Base-by-base conservation (phyloP, 2,329 filamentous ascomycete genomes). In the Falciphora oryzae region DNA sequence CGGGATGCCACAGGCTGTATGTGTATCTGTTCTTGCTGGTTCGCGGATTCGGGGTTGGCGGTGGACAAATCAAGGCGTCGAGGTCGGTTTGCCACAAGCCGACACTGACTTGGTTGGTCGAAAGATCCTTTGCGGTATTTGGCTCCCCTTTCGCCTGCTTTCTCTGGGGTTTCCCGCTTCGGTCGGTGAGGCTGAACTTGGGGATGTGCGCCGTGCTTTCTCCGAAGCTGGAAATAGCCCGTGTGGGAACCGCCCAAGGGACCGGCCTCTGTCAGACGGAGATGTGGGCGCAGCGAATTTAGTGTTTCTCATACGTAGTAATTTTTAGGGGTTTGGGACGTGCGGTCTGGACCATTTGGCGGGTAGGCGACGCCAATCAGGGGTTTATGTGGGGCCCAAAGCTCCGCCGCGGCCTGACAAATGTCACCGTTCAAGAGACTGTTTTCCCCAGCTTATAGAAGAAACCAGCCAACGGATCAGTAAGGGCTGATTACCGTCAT, bases 261-360 rank as follows among this genome's bases (percentile, higher is more conserved):
- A 53, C 44, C 7, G 18, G 22, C 22, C 22, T 53, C 8, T 53
- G 22, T 53, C 44, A 53, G 44, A 53, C 44, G 44, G 22, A 53
- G 18, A n/a, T 22, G 44, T 53, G 44, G 44, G 44, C 44, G 44
- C 44, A 53, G 22, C 44, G 44, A 7, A n/a, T 53, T 53, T 53
- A 53, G 44, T 53, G 44, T 53, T 53, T 53, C 44, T 53, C 18
- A 53, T n/a, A 53, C 44, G 44, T 53, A 53, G 18, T 53, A 53
- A 53, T n/a, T 53, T 53, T 53, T n/a, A 53, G 44, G 44, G 44
- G 44, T 53, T 53, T n/a, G 44, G 44, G 22, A 53, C 44, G 44
- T 53, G 44, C 44, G 44, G 44, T 53, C 44, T 53, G 44, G 44
- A n/a, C 10, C 22, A n/a, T 44, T 53, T 22, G 44, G 44, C 44